Evolutionary conservation across 2,329 filamentous ascomycete species (phyloP), one percentile per base, ranked within the genome.

Genomic region (Colletotrichum sp.): DNA sequence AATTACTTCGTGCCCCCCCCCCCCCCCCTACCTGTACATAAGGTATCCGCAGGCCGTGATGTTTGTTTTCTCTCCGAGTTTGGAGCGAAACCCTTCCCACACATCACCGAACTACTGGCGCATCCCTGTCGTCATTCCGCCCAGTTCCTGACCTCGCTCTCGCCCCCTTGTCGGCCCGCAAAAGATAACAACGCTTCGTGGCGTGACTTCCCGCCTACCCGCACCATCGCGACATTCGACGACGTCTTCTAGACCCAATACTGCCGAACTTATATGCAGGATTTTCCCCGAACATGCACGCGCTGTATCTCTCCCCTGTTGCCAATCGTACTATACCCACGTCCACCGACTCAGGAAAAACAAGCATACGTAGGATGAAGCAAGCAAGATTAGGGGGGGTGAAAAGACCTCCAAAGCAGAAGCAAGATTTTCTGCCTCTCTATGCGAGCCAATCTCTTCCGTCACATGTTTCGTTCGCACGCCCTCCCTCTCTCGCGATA

Each of bases 61-160:
- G n/a, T 48, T 48, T 13, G 25, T 28, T 68, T 68, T 30, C 70
- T 73, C 34, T 69, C 74, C 74, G 74, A 75, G 59, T 36, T 74
- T 52, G 9, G 59, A 76, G 74, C 74, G 70, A 76, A 60, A 48
- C 44, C 28, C 4, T 61, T 36, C 19, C 25, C 19, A 72, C 48
- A 60, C 34, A 28, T 36, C 52, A 25, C 25, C 27, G 39, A 65
- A 48, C 44, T 48, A 22, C 44, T 22, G n/a, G 44, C 44, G 11
- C 52, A 55, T 61, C 72, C 69, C 55, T 75, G 72, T 8, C 52
- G 57, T 19, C 57, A 57, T 48, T 44, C 32, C 57, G 27, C 7
- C 32, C 22, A 25, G 28, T 67, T 55, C 69, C 39, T 63, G 52
- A 6, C 22, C 44, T 48, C 2, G 9, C 39, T 15, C 7, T 8